These are phyloP conservation scores for Wallemia mellicola DNA, from an alignment of 1,284 basidiomycete genomes.

Conservation along the genomic window DNA sequence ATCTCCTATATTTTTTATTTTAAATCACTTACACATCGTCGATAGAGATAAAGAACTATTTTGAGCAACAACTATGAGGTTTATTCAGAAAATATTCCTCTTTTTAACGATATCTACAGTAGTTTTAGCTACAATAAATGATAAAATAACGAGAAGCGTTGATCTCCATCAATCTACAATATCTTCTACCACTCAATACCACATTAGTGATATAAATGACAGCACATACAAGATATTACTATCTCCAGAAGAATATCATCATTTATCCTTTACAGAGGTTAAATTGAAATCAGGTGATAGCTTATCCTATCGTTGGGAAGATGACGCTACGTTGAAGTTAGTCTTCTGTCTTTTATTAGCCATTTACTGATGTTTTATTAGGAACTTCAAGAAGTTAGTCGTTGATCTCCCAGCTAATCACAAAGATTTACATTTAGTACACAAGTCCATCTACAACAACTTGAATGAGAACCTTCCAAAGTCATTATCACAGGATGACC, in stretches of 20 bases:
- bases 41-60: background rate
- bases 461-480: constrained; percentile 42
- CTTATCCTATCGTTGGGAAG: background rate
- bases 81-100: background rate
- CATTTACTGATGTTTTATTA: background rate
- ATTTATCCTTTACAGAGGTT: background rate
- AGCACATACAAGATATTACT: background rate
- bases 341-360: background rate
- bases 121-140: background rate
- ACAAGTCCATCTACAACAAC: constrained; percentile 43
- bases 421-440: constrained; percentile 22
- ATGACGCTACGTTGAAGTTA: background rate
- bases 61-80: background rate
- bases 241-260: background rate
- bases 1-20: background rate
- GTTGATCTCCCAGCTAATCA: background rate
- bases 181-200: background rate
- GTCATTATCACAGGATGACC: constrained; percentile 40
- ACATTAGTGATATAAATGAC: background rate
- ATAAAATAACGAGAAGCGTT: background rate
- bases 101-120: background rate
- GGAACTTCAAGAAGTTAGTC: background rate
- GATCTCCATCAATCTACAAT: background rate
- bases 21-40: background rate
- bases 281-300: background rate